Conservation (phyloP, 306 rosid species). For the Fagus sylvatica region DNA sequence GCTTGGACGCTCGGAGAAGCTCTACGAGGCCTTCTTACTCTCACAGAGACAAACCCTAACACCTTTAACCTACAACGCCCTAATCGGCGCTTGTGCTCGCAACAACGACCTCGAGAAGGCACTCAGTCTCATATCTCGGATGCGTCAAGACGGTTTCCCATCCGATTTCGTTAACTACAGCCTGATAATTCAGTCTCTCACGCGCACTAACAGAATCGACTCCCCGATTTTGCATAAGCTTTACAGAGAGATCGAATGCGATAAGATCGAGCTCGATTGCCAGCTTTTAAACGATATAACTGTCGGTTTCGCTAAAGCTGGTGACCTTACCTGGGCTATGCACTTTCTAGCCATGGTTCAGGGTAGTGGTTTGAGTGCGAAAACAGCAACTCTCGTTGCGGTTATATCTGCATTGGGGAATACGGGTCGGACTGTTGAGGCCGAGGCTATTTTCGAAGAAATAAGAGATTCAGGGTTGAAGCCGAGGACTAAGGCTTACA, state of each 20-base stretch:
- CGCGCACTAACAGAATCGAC: slow-evolving; percentile 66
- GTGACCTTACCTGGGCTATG: slow-evolving; percentile 69
- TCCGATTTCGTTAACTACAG: slow-evolving; percentile 84
- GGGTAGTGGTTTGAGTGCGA: slow-evolving; percentile 71
- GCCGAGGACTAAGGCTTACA: slow-evolving; percentile 77
- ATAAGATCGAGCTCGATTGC: slow-evolving; percentile 73
- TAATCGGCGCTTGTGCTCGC: slow-evolving; percentile 87
- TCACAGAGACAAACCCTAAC: slow-evolving; percentile 72
- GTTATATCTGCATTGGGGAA: slow-evolving; percentile 72
- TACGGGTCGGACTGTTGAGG: slow-evolving; percentile 69
- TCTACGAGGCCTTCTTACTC: slow-evolving; percentile 83
- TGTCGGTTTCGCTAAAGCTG: slow-evolving; percentile 75
- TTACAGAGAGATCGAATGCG: slow-evolving; percentile 63
- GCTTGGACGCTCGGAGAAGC: slow-evolving; percentile 83
- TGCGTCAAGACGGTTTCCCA: slow-evolving; percentile 81
- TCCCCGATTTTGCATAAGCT: slow-evolving; percentile 76
- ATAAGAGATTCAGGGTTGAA: slow-evolving; percentile 72
- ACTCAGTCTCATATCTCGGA: slow-evolving; percentile 67
- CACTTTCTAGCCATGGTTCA: slow-evolving; percentile 73
- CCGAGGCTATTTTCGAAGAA: slow-evolving; percentile 88
- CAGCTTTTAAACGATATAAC: slow-evolving; percentile 76
- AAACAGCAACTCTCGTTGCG: slow-evolving; percentile 60
- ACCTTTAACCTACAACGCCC: slow-evolving; percentile 81
- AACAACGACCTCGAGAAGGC: slow-evolving; percentile 86
- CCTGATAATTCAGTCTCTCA: slow-evolving; percentile 75